These are phyloP conservation scores for Xylariaceae sp. DNA, from an alignment of 2,329 filamentous ascomycete genomes.

Conservation along the genomic window DNA sequence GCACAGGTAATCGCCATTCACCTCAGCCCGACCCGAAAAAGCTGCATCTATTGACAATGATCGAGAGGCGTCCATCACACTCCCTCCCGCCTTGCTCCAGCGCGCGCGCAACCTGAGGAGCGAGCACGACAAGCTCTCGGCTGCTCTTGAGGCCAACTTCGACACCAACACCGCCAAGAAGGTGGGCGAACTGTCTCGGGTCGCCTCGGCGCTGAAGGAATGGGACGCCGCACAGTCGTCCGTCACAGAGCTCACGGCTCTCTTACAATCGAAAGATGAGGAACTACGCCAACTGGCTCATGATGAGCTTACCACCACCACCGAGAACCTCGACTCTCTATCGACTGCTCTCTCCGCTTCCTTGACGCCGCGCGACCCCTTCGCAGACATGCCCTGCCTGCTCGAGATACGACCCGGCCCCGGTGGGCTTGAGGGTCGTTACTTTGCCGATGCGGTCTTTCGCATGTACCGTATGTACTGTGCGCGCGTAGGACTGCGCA, in stretches of 20 bases:
- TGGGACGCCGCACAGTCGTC: slow-evolving; percentile 53
- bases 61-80: slow-evolving; percentile 26
- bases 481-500: slow-evolving; percentile 60
- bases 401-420: slow-evolving; percentile 90
- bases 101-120: slow-evolving; percentile 54
- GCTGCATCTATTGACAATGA: slow-evolving; percentile 5
- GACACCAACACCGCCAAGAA: slow-evolving; percentile 55
- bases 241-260: slow-evolving; percentile 47
- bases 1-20: slow-evolving; percentile 34
- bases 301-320: slow-evolving; percentile 74
- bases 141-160: slow-evolving; percentile 48
- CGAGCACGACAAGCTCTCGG: slow-evolving; percentile 54
- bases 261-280: slow-evolving; percentile 49
- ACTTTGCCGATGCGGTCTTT: slow-evolving; percentile 83
- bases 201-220: slow-evolving; percentile 53
- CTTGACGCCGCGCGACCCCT: slow-evolving; percentile 84
- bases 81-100: slow-evolving; percentile 53
- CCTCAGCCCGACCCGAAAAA: slow-evolving; percentile 1
- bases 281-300: slow-evolving; percentile 75
- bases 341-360: slow-evolving; percentile 67
- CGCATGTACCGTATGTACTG: slow-evolving; percentile 88
- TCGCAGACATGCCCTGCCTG: slow-evolving; percentile 83
- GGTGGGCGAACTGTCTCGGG: slow-evolving; percentile 55
- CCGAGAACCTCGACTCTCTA: slow-evolving; percentile 56
- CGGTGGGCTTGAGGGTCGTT: slow-evolving; percentile 83